A percentile compares a stretch with the other conserved stretches of the same genome.
Evolutionary conservation across 2,329 filamentous ascomycete genomes (phyloP).

Genomic region (Metarhizium anisopliae): DNA sequence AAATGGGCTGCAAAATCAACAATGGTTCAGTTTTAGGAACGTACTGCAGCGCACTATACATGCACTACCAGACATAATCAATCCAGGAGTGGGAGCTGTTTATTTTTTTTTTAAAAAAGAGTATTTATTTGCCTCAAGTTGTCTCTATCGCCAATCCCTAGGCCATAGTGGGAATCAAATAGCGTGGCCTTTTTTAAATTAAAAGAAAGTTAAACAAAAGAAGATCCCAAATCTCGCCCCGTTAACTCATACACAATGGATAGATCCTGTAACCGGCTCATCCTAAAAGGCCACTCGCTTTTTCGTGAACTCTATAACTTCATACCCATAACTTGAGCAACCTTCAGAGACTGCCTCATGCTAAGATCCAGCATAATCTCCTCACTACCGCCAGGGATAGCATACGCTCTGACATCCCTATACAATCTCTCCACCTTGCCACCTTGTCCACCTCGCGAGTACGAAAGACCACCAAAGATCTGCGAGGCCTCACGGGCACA

Average conservation of each 20-base stretch:
- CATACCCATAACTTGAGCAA: constrained; percentile 89
- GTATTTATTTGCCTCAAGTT: background rate
- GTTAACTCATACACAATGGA: background rate
- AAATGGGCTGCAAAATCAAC: background rate
- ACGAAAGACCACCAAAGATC: constrained; percentile 92
- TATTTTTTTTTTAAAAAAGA: background rate
- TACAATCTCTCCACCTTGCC: constrained; percentile 93
- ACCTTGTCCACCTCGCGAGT: constrained; percentile 88
- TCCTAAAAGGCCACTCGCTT: background rate
- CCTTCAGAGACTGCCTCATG: constrained; percentile 81
- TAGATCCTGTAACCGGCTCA: constrained; percentile 43
- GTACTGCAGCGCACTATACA: no score
- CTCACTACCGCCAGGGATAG: constrained; percentile 89
- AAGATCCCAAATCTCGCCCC: background rate
- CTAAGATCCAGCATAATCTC: constrained; percentile 98
- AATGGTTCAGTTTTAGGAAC: background rate
- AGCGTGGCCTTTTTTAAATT: background rate
- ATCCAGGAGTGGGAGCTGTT: background rate
- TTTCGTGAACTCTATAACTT: constrained; percentile 56
- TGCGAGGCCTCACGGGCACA: constrained; percentile 93
- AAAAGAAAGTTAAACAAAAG: background rate
- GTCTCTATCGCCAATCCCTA: background rate
- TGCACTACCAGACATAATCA: background rate
- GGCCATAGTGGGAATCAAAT: background rate
- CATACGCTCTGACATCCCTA: constrained; percentile 90